phyloP scores from a whole-genome alignment of 345 rosid genomes.

The Dipteronia sinensis region DNA sequence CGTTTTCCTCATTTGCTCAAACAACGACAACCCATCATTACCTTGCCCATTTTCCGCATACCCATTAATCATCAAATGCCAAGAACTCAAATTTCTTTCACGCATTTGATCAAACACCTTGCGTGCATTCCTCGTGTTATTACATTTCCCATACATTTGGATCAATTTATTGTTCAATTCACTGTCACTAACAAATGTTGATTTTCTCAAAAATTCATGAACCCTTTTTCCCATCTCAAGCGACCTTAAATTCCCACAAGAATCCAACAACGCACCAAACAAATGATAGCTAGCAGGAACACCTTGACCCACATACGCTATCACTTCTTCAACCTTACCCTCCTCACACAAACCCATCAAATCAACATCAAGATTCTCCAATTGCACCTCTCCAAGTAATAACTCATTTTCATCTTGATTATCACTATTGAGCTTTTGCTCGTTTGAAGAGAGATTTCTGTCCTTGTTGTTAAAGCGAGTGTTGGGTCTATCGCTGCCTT shows the following conservation, averaged over 20 bases:
- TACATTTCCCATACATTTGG: conserved; percentile 33
- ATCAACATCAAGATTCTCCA: conserved; percentile 25
- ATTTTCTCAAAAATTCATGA: conserved; percentile 39
- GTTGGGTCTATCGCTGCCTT: background rate
- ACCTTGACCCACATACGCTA: conserved; percentile 36
- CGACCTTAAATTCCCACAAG: conserved; percentile 37
- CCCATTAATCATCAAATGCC: conserved; percentile 49
- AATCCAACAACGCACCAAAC: conserved; percentile 39
- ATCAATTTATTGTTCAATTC: conserved; percentile 41
- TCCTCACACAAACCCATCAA: conserved; percentile 45
- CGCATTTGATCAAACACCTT: conserved; percentile 59
- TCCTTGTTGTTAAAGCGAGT: conserved; percentile 14
- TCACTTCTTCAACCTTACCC: conserved; percentile 49
- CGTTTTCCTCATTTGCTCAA: conserved; percentile 43
- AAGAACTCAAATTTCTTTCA: conserved; percentile 36
- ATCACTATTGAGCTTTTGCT: background rate
- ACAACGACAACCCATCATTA: conserved; percentile 41
- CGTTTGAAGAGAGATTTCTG: conserved; percentile 7
- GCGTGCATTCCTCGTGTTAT: conserved; percentile 45
- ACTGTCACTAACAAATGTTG: conserved; percentile 29
- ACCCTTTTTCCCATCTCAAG: conserved; percentile 40
- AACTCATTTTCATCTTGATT: conserved; percentile 23
- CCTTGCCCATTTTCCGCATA: conserved; percentile 49
- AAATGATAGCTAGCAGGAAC: conserved; percentile 35
- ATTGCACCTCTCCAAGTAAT: conserved; percentile 16